phyloP scores from a whole-genome alignment of 345 rosid species.

The Sonneratia alba region DNA sequence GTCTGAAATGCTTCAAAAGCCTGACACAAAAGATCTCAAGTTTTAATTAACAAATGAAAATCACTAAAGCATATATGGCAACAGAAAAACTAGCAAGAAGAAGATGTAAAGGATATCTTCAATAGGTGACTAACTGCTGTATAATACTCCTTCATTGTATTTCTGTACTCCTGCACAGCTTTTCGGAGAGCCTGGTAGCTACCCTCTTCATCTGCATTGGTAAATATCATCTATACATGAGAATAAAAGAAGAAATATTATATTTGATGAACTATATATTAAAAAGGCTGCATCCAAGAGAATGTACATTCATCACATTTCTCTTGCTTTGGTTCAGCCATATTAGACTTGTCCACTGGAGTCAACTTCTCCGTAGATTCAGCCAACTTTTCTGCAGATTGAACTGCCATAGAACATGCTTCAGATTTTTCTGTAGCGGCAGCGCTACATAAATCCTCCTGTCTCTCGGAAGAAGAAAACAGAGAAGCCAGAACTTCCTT shows the following conservation, averaged over 20 bases:
- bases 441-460: background rate
- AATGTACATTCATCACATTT: background rate
- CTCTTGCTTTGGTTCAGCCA: background rate
- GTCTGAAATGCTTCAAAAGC: conserved; percentile 7
- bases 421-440: background rate
- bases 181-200: conserved; percentile 40
- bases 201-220: conserved; percentile 22
- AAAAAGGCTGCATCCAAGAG: background rate
- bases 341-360: background rate
- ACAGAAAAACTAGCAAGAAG: background rate
- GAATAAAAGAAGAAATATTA: background rate
- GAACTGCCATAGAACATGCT: background rate
- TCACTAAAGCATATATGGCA: background rate
- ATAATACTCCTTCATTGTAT: conserved; percentile 45
- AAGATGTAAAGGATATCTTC: background rate
- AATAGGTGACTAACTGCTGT: conserved; percentile 31
- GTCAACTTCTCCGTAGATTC: background rate
- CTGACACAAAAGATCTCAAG: background rate
- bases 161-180: conserved; percentile 44
- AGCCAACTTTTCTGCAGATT: background rate
- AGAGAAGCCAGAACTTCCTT: conserved; percentile 10
- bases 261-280: background rate
- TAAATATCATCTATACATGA: background rate
- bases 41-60: background rate
- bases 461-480: conserved; percentile 5